These are phyloP conservation scores for Salvia miltiorrhiza DNA, from an alignment of 257 asterid species.

Conservation along the genomic window DNA sequence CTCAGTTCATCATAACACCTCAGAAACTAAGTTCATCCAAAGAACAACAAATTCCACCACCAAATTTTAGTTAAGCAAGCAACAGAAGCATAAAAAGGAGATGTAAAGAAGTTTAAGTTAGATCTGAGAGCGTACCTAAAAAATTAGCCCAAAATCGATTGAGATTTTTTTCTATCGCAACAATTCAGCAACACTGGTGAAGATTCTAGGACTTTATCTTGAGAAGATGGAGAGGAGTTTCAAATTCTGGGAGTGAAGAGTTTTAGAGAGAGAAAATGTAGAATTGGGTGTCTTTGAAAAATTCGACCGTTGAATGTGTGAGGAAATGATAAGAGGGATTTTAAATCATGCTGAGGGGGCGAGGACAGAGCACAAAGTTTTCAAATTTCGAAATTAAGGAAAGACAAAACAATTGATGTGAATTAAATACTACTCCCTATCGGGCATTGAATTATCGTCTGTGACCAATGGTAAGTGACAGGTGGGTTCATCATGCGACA, in stretches of 20 bases:
- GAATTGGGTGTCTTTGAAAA: constrained; percentile 8
- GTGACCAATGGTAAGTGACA: constrained; percentile 21
- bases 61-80: background rate
- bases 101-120: background rate
- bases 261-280: constrained; percentile 23
- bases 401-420: background rate
- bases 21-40: background rate
- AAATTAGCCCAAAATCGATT: constrained; percentile 14
- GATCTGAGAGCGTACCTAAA: constrained; percentile 32
- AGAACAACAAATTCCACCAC: background rate
- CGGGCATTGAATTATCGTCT: constrained; percentile 7
- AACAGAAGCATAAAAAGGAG: background rate
- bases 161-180: background rate
- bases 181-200: constrained; percentile 7
- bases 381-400: constrained; percentile 24
- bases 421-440: constrained; percentile 6
- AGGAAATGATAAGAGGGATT: constrained; percentile 18
- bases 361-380: constrained; percentile 5
- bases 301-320: constrained; percentile 41
- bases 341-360: constrained; percentile 16
- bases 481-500: background rate
- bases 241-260: constrained; percentile 8
- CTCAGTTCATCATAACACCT: constrained; percentile 15
- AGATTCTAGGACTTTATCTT: constrained; percentile 2
- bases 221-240: constrained; percentile 3